Evolutionary conservation across 2,329 filamentous ascomycete genomes (phyloP).

Genomic region (Xylariaceae sp.): DNA sequence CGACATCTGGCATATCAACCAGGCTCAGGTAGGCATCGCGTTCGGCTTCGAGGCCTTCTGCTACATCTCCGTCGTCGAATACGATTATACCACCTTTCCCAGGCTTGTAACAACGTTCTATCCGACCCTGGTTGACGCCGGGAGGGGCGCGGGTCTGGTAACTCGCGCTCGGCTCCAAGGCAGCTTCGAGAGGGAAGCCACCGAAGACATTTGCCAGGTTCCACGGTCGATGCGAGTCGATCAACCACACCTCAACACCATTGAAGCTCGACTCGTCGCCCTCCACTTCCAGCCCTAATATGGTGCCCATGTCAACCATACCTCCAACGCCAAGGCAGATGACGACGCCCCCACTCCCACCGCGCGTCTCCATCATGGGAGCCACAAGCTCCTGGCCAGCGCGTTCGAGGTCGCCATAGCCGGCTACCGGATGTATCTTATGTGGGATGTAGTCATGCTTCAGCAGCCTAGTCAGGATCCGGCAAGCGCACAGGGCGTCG

Average conservation of each 20-base stretch:
- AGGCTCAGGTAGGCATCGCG: slow-evolving; percentile 80
- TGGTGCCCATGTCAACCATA: slow-evolving; percentile 76
- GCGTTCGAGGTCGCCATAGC: slow-evolving; percentile 82
- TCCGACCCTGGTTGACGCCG: slow-evolving; percentile 68
- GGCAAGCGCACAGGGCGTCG: slow-evolving; percentile 90
- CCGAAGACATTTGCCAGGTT: slow-evolving; percentile 92
- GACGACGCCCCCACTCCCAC: slow-evolving; percentile 82
- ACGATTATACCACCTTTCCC: slow-evolving; percentile 86
- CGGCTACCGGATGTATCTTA: slow-evolving; percentile 91
- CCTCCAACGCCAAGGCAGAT: slow-evolving; percentile 91
- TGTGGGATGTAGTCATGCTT: slow-evolving; percentile 97
- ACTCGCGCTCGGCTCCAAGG: slow-evolving; percentile 41
- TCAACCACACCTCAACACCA: slow-evolving; percentile 91
- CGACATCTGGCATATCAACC: slow-evolving; percentile 83
- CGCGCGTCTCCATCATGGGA: slow-evolving; percentile 80
- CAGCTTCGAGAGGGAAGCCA: slow-evolving; percentile 54
- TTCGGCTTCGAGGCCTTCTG: slow-evolving; percentile 70
- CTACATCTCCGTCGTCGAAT: slow-evolving; percentile 93
- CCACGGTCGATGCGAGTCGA: slow-evolving; percentile 90
- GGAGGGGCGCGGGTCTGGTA: slow-evolving; percentile 48
- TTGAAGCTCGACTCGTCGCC: slow-evolving; percentile 63
- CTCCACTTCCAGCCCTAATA: slow-evolving; percentile 68
- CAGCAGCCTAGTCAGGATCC: slow-evolving; percentile 86
- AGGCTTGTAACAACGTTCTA: slow-evolving; percentile 66
- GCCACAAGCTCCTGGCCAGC: slow-evolving; percentile 72